Percentiles rank a stretch among this genome's conserved stretches.
Conservation (phyloP, 177 flowering plant genomes). For the Tripterygium wilfordii region DNA sequence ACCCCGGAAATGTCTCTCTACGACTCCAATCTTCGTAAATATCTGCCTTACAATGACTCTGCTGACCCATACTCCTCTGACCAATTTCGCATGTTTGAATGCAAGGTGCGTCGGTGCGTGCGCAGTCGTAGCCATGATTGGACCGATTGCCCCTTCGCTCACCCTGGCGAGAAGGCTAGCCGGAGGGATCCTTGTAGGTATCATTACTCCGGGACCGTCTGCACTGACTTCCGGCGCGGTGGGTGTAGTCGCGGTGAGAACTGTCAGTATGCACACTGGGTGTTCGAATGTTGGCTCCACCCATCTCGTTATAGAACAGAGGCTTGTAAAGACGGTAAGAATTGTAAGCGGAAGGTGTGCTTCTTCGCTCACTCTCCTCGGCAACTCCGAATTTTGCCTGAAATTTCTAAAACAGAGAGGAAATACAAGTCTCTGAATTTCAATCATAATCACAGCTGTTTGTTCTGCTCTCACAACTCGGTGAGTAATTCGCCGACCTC, state of each 20-base stretch:
- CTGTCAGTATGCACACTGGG: constrained; percentile 80
- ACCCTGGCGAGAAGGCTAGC: constrained; percentile 92
- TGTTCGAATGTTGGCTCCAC: constrained; percentile 86
- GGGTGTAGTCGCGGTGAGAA: constrained; percentile 57
- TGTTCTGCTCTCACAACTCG: constrained; percentile 18
- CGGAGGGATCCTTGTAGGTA: constrained; percentile 70
- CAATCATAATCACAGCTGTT: constrained; percentile 19
- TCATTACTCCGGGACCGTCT: constrained; percentile 39
- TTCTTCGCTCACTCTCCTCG: constrained; percentile 73
- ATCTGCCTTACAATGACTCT: constrained; percentile 35
- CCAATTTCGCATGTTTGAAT: constrained; percentile 84
- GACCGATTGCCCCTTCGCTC: constrained; percentile 98
- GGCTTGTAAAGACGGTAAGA: constrained; percentile 63
- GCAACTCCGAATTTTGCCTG: constrained; percentile 51
- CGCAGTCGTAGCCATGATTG: constrained; percentile 92
- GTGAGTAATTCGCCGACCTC: constrained; percentile 50
- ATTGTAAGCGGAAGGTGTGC: constrained; percentile 64
- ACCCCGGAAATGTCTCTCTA: background rate
- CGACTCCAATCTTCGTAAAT: constrained; percentile 16
- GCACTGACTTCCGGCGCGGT: constrained; percentile 65
- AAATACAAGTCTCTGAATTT: background rate
- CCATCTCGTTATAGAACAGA: constrained; percentile 73
- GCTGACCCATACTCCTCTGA: constrained; percentile 60
- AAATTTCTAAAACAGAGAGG: background rate
- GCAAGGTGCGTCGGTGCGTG: constrained; percentile 76